Percentiles rank a stretch among this genome's conserved stretches.
These are phyloP conservation scores for Stevia rebaudiana DNA, from an alignment of 140 eudicot genomes.

Conservation along the genomic window DNA sequence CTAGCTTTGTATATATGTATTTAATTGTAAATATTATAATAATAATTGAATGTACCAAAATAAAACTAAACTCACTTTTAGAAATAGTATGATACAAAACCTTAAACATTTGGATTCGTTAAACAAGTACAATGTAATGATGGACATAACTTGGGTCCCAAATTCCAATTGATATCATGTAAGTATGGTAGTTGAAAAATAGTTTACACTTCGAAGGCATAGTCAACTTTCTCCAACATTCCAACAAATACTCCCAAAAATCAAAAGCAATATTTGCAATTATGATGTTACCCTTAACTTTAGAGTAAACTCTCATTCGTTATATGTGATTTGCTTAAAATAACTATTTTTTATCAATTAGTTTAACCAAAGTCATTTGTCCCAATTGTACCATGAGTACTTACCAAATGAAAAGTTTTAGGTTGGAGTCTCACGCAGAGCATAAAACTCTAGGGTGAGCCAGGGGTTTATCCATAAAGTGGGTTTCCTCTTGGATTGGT, in stretches of 20 bases:
- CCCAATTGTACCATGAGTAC: too few relatives aligned
- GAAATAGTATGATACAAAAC: constrained; percentile 8
- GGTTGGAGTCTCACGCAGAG: too few relatives aligned
- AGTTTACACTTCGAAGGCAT: constrained; percentile 1
- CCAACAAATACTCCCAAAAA: constrained; percentile 18
- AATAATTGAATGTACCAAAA: background rate
- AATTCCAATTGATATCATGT: background rate
- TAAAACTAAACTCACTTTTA: constrained; percentile 1
- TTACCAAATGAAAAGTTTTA: too few relatives aligned
- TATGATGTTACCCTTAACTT: constrained; percentile 9
- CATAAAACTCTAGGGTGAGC: too few relatives aligned
- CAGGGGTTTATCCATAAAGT: too few relatives aligned
- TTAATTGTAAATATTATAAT: too few relatives aligned
- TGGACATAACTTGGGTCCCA: constrained; percentile 24
- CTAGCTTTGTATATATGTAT: too few relatives aligned
- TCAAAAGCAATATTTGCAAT: constrained; percentile 19
- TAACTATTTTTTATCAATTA: too few relatives aligned
- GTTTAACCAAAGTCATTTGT: too few relatives aligned
- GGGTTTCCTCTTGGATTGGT: too few relatives aligned
- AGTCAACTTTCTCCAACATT: constrained; percentile 29
- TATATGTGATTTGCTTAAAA: too few relatives aligned
- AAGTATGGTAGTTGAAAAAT: constrained; percentile 8
- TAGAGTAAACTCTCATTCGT: background rate
- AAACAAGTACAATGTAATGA: constrained; percentile 27
- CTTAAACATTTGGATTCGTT: constrained; percentile 15